Evolutionary conservation across 176 grass and related monocot species (phyloP).

Genomic region (Cenchrus purpureus): DNA sequence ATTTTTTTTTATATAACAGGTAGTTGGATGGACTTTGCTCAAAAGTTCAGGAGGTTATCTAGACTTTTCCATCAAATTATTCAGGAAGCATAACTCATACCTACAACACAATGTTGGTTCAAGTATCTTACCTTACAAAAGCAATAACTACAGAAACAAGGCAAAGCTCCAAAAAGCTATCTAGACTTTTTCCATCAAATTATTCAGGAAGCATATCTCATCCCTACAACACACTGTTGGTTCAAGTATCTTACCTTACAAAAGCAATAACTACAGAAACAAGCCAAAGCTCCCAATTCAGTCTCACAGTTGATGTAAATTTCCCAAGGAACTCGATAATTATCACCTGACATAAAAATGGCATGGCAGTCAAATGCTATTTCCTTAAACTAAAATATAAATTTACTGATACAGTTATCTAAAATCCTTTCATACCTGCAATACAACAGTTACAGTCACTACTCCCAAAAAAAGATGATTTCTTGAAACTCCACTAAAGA

Average conservation of each 20-base stretch:
- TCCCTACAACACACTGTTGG: slow-evolving; percentile 13
- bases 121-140: too few species aligned
- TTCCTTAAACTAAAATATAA: slow-evolving; percentile 23
- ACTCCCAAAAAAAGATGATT: slow-evolving; percentile 77
- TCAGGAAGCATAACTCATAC: slow-evolving; percentile 22
- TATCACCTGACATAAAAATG: slow-evolving; percentile 57
- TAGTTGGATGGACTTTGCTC: neutral
- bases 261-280: slow-evolving; percentile 78
- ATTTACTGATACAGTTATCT: slow-evolving; percentile 21
- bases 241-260: slow-evolving; percentile 62
- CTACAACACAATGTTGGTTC: neutral
- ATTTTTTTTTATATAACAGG: neutral
- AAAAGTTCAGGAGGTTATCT: neutral
- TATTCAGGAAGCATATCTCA: slow-evolving; percentile 18
- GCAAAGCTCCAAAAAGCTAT: neutral
- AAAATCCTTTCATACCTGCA: slow-evolving; percentile 68
- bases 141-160: too few species aligned
- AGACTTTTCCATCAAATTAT: neutral
- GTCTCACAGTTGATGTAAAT: slow-evolving; percentile 82
- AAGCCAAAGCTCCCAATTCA: slow-evolving; percentile 91
- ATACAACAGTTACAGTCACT: slow-evolving; percentile 61
- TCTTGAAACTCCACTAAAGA: slow-evolving; percentile 77
- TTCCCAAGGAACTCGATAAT: slow-evolving; percentile 97
- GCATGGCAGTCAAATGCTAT: slow-evolving; percentile 37
- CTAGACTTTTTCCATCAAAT: neutral